A percentile compares a stretch with the other conserved stretches of the same genome.
phyloP scores from a whole-genome alignment of 208 protist species.

The Leishmania turanica region DNA sequence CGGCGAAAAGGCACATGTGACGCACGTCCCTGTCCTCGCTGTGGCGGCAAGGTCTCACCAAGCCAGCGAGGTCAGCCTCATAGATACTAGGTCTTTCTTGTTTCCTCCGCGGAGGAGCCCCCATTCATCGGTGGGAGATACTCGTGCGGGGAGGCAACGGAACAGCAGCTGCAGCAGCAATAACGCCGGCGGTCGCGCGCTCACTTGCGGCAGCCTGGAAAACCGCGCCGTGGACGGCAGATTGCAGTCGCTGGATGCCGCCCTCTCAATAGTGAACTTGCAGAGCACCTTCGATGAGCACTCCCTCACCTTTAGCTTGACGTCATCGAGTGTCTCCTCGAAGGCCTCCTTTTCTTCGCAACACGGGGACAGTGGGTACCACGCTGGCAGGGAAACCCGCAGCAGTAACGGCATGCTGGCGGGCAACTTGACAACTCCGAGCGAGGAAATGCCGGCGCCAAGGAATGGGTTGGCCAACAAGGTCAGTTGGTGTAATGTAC shows the following conservation, averaged over 20 bases:
- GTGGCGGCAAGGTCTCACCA: conserved; percentile 1
- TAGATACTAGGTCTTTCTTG: not conserved
- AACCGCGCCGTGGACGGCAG: not conserved
- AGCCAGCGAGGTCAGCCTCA: conserved; percentile 4
- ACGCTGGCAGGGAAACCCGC: not conserved
- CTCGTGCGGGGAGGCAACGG: not conserved
- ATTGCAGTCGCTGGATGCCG: conserved; percentile 44
- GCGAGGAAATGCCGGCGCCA: not conserved
- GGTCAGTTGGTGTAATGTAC: conserved; percentile 4
- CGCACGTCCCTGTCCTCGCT: conserved; percentile 17
- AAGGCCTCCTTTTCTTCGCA: not conserved
- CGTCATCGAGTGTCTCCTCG: conserved; percentile 13
- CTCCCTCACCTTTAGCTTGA: conserved; percentile 25
- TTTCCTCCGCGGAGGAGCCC: not conserved
- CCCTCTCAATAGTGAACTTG: conserved; percentile 68
- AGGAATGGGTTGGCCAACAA: conserved; percentile 1
- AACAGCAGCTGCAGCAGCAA: not conserved
- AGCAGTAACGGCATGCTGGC: not conserved
- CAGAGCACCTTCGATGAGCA: conserved; percentile 30
- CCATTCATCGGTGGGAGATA: not conserved
- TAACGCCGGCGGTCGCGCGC: not conserved
- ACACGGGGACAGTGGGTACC: not conserved
- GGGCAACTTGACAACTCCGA: not conserved
- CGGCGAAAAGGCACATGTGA: not conserved
- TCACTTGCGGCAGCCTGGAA: not conserved